Conservation (phyloP, 1,284 basidiomycete genomes). For the Sphagnurus paluster region DNA sequence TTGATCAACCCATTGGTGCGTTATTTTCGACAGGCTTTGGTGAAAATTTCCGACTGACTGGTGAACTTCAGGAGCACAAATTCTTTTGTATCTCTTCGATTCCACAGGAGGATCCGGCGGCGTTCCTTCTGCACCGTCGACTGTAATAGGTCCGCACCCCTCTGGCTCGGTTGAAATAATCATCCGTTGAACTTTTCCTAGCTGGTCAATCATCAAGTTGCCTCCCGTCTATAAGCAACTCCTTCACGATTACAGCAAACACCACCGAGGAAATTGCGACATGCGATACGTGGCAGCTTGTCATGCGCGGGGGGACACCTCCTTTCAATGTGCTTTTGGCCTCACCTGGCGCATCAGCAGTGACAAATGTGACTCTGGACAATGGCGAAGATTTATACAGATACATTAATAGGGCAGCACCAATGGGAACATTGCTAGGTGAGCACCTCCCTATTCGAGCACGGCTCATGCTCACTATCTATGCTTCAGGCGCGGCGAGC, state of each 20-base stretch:
- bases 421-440: constrained; percentile 42
- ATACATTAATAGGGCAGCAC: constrained; percentile 48
- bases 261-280: constrained; percentile 40
- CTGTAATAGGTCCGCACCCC: constrained; percentile 31
- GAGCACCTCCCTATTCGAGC: constrained; percentile 19
- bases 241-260: constrained; percentile 44
- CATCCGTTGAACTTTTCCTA: constrained; percentile 22
- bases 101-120: constrained; percentile 43
- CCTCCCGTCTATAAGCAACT: constrained; percentile 27
- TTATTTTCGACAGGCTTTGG: constrained; percentile 5
- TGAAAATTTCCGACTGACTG: background rate
- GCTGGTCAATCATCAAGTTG: constrained; percentile 39
- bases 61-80: constrained; percentile 32
- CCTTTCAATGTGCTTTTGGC: constrained; percentile 49
- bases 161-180: background rate
- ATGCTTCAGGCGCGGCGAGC: constrained; percentile 31
- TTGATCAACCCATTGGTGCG: constrained; percentile 44
- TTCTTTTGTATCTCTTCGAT: constrained; percentile 47
- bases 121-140: constrained; percentile 32
- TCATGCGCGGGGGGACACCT: constrained; percentile 42
- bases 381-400: constrained; percentile 41
- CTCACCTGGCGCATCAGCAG: constrained; percentile 35
- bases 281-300: constrained; percentile 49
- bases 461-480: background rate
- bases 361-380: constrained; percentile 46